Percentiles rank a stretch among this genome's conserved stretches.
These are phyloP conservation scores for Plenodomus tracheiphilus DNA, from an alignment of 2,329 filamentous ascomycete genomes.

Conservation along the genomic window DNA sequence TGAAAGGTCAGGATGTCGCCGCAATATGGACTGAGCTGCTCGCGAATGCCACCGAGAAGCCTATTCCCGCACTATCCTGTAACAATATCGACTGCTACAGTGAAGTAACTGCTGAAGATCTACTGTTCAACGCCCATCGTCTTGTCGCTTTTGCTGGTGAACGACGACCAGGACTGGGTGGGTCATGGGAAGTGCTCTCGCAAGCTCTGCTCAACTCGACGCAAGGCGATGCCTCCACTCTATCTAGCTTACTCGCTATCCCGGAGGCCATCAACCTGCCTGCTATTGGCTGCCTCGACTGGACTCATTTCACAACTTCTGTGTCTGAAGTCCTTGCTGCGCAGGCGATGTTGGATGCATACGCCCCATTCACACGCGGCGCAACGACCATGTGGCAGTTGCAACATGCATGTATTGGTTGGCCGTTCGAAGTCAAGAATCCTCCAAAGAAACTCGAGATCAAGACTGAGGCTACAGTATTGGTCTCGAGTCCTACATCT, in stretches of 20 bases:
- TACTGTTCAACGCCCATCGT: slow-evolving; percentile 22
- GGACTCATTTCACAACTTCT: slow-evolving; percentile 18
- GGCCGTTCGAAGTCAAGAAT: slow-evolving; percentile 43
- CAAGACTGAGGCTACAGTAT: slow-evolving; percentile 31
- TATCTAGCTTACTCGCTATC: slow-evolving; percentile 33
- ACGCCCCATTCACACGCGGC: slow-evolving; percentile 43
- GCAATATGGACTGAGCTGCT: slow-evolving; percentile 25
- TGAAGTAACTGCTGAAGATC: slow-evolving; percentile 37
- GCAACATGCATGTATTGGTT: slow-evolving; percentile 46
- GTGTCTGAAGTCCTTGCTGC: slow-evolving; percentile 31
- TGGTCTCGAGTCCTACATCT: slow-evolving; percentile 46
- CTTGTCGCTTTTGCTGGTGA: not conserved
- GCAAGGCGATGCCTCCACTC: slow-evolving; percentile 42
- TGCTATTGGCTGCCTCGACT: slow-evolving; percentile 41
- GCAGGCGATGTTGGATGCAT: slow-evolving; percentile 11
- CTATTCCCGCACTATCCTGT: slow-evolving; percentile 45
- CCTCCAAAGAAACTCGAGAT: slow-evolving; percentile 30
- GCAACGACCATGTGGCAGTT: slow-evolving; percentile 41
- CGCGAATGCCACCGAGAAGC: slow-evolving; percentile 29
- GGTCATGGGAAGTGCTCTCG: slow-evolving; percentile 16
- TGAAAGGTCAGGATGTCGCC: slow-evolving; percentile 31
- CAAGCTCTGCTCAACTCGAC: slow-evolving; percentile 32
- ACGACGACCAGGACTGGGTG: not conserved
- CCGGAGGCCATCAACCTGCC: slow-evolving; percentile 21
- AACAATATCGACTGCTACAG: slow-evolving; percentile 16